Evolutionary conservation across 805 yeast genomes (phyloP).

Genomic region (Lachancea cidri): DNA sequence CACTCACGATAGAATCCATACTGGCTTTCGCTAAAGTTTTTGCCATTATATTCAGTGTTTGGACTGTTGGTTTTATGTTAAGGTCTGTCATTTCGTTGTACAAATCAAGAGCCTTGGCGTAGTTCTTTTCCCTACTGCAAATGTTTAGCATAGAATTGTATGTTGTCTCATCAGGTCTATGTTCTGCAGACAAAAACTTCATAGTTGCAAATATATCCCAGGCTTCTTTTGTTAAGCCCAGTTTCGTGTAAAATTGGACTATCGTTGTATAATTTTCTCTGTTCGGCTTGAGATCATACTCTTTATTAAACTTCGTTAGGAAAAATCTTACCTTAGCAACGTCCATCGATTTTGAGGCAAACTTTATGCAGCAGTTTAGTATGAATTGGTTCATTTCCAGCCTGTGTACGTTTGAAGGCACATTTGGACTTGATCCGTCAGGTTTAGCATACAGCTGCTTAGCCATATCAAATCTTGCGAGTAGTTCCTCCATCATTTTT

Average conservation of each 20-base stretch:
- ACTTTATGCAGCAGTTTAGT: conserved; percentile 24
- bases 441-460: too few species aligned
- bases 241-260: conserved; percentile 22
- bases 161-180: conserved; percentile 62
- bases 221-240: conserved; percentile 42
- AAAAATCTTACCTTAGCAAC: conserved; percentile 23
- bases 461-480: conserved; percentile 18
- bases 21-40: conserved; percentile 26
- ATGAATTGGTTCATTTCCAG: conserved; percentile 17
- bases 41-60: conserved; percentile 22
- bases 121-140: conserved; percentile 54
- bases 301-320: conserved; percentile 19
- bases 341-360: conserved; percentile 18
- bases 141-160: conserved; percentile 70
- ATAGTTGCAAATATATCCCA: conserved; percentile 72
- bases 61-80: conserved; percentile 17
- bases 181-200: conserved; percentile 66
- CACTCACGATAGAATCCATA: conserved; percentile 22
- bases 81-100: conserved; percentile 58
- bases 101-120: conserved; percentile 72
- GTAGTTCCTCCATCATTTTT: conserved; percentile 17
- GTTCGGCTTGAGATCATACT: conserved; percentile 25
- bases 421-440: too few species aligned
- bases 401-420: neutral
- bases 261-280: conserved; percentile 27